A percentile compares a stretch with the other conserved stretches of the same genome.
Conservation (phyloP, 2,329 filamentous ascomycete genomes). For the Colletotrichum zoysiae region DNA sequence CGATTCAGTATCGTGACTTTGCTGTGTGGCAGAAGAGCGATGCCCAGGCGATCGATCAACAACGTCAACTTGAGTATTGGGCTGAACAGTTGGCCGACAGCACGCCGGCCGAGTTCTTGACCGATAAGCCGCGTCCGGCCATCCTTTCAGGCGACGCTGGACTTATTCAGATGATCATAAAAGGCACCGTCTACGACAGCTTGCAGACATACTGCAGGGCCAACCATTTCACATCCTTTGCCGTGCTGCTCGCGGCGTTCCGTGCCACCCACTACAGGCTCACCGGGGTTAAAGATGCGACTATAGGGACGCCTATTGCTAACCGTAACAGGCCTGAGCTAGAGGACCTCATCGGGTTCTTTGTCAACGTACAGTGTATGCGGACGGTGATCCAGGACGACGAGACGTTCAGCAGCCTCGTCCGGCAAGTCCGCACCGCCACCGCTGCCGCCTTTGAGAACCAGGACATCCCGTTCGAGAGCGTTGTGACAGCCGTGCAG, state of each 20-base stretch:
- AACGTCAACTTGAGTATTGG: constrained; percentile 46
- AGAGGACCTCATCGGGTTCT: constrained; percentile 43
- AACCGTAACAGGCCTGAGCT: constrained; percentile 28
- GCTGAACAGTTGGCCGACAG: constrained; percentile 40
- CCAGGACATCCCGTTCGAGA: constrained; percentile 42
- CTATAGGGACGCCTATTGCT: constrained; percentile 40
- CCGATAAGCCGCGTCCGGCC: constrained; percentile 25
- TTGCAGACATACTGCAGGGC: constrained; percentile 40
- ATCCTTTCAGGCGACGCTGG: constrained; percentile 25
- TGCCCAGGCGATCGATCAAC: constrained; percentile 31
- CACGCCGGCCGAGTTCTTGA: constrained; percentile 21
- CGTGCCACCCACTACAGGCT: constrained; percentile 47
- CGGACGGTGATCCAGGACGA: constrained; percentile 39
- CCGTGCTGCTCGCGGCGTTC: constrained; percentile 46
- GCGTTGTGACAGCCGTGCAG: constrained; percentile 2
- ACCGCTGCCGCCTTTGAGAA: constrained; percentile 40
- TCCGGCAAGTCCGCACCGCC: constrained; percentile 41
- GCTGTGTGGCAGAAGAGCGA: constrained; percentile 44
- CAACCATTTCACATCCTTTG: constrained; percentile 29
- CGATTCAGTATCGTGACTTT: constrained; percentile 47
- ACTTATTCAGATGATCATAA: constrained; percentile 20
- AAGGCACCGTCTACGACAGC: constrained; percentile 21
- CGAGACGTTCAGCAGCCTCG: constrained; percentile 40
- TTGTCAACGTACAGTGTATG: constrained; percentile 47
- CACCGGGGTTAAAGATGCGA: constrained; percentile 44